Evolutionary conservation across 176 grass and related monocot species (phyloP).

Genomic region (Puccinellia tenuiflora): DNA sequence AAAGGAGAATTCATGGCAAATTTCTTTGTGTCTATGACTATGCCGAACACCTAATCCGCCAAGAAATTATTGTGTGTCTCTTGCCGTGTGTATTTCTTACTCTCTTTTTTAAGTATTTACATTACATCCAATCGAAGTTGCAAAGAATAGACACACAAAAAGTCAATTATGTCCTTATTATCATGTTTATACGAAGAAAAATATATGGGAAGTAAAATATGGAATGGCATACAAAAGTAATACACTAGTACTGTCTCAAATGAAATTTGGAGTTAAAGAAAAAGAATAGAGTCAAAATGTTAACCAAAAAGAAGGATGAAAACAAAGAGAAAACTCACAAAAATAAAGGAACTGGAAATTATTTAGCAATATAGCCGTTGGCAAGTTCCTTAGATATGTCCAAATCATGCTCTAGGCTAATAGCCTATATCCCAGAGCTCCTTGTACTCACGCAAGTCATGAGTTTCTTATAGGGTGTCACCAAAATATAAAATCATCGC

Average conservation of each 20-base stretch:
- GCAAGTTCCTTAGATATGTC: background rate
- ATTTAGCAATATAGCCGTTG: background rate
- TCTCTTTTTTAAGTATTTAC: background rate
- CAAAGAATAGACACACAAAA: background rate
- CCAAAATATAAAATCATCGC: too few species aligned
- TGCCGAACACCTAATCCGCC: background rate
- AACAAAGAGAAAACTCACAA: background rate
- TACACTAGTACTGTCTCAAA: too few species aligned
- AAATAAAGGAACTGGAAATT: background rate
- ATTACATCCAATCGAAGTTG: background rate
- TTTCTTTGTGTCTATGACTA: background rate
- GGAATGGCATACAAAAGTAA: too few species aligned
- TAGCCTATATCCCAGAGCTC: too few species aligned
- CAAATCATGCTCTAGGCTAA: too few species aligned
- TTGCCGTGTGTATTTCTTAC: too few species aligned
- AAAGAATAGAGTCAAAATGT: background rate
- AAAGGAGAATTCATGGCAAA: background rate
- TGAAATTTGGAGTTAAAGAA: background rate
- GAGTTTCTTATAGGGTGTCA: too few species aligned
- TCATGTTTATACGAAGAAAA: background rate
- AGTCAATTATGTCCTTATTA: background rate
- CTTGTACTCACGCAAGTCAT: too few species aligned
- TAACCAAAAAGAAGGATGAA: background rate
- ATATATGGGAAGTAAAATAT: background rate
- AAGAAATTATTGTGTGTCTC: background rate